Percentiles rank a stretch among this genome's conserved stretches.
phyloP scores from a whole-genome alignment of 148 eudicot genomes.

The Persicaria maculosa region DNA sequence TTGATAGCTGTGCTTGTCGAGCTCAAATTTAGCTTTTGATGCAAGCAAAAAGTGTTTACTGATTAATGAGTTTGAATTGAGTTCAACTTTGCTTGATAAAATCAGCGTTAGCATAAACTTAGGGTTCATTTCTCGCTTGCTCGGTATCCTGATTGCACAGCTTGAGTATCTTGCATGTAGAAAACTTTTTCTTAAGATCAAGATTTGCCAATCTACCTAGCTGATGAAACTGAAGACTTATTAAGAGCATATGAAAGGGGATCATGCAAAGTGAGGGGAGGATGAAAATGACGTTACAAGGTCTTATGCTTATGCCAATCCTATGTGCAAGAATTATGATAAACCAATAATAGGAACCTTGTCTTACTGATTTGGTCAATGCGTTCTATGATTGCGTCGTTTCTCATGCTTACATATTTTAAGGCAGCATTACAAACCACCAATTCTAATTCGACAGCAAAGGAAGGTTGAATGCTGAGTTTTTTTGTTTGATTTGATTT shows the following conservation, averaged over 20 bases:
- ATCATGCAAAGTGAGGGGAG: not conserved
- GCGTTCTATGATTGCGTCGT: not conserved
- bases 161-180: not conserved
- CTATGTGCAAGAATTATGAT: not conserved
- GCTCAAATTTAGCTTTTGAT: no score
- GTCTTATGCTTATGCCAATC: not conserved
- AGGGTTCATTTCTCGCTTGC: no score
- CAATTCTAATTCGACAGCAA: not conserved
- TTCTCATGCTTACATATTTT: not conserved
- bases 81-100: not conserved
- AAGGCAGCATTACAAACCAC: not conserved
- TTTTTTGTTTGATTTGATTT: not conserved
- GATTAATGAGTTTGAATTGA: not conserved
- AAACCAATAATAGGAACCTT: not conserved
- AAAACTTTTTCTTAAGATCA: not conserved
- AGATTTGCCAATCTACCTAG: not conserved
- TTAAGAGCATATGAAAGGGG: not conserved
- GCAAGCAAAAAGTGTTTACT: not conserved
- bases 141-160: not conserved
- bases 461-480: not conserved
- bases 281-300: not conserved
- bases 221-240: not conserved
- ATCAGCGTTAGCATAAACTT: not conserved
- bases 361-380: not conserved
- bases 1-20: not conserved